Evolutionary conservation across 305 asterid genomes (phyloP), one percentile per base, ranked within the genome.

Genomic region (Fraxinus greggii): DNA sequence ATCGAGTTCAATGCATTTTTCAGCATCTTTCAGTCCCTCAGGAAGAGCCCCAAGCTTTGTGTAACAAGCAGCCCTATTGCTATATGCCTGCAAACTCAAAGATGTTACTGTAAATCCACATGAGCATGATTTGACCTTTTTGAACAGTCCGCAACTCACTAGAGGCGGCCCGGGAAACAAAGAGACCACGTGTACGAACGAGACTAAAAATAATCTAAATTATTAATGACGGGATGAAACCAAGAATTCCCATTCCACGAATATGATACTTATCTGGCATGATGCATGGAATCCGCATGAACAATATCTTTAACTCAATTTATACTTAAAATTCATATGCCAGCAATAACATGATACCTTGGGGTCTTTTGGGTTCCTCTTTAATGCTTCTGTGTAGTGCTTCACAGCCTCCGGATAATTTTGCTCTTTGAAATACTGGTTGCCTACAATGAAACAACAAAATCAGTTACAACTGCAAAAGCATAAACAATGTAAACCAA

Each of bases 11-110:
- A 95, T 90, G 86, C 99, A 95, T 80, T 95, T 95, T 26, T 95
- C 99, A 5, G 99, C 97, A 83, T 95, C 99, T 85, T 93, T 95
- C 7, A 95, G 92, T 7, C 93, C 99, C 90, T 95, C 98, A 0
- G 98, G 99, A 86, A 95, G 85, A 6, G 99, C 99, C 79, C 91
- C 97, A 69, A 95, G 97, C 85, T 95, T 95, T 31, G 98, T 93
- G 86, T 95, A 95, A 86, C 94, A 91, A 48, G 98, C 98, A 80
- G 99, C 98, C 51, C 99, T 92, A 29, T 95, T 95, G 86, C 99
- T 95, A 81, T 92, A 95, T 51, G 98, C 93, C 99, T 95, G 88
- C 67, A 82, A 56, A 23, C 42, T 72, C 29, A 35, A 76, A 56
- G 13, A 6, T 56, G 26, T 12, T 5, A 29, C 61, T 1, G 26